A percentile compares a stretch with the other conserved stretches of the same genome.
These are phyloP conservation scores for Nakazawaea wickerhamii DNA, from an alignment of 805 yeast genomes.

Conservation along the genomic window DNA sequence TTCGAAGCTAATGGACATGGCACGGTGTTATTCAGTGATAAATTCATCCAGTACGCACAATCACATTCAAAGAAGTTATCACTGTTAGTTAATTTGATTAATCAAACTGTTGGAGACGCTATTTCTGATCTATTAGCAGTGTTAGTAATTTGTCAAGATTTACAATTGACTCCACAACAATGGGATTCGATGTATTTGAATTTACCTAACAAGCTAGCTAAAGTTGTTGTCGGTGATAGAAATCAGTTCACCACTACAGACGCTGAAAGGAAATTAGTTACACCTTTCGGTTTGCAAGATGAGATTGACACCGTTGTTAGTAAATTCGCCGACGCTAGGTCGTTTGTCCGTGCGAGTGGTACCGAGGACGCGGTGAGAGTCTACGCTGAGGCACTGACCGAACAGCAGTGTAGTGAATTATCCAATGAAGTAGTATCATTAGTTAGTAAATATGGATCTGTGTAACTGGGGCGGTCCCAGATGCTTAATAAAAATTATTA, in stretches of 20 bases:
- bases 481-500: not conserved
- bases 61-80: slow-evolving; percentile 34
- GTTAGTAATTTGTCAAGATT: slow-evolving; percentile 52
- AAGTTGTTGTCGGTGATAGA: slow-evolving; percentile 81
- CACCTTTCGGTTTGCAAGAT: slow-evolving; percentile 74
- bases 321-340: slow-evolving; percentile 58
- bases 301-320: slow-evolving; percentile 62
- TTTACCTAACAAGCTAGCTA: slow-evolving; percentile 79
- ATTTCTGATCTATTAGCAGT: slow-evolving; percentile 86
- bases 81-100: slow-evolving; percentile 66
- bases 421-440: slow-evolving; percentile 33
- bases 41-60: slow-evolving; percentile 36
- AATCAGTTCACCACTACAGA: slow-evolving; percentile 75
- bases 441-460: slow-evolving; percentile 22
- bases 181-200: slow-evolving; percentile 82
- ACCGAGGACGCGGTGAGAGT: slow-evolving; percentile 97
- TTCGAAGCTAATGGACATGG: slow-evolving; percentile 99
- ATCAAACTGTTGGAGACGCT: slow-evolving; percentile 98
- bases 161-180: slow-evolving; percentile 51
- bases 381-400: slow-evolving; percentile 78
- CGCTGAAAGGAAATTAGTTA: slow-evolving; percentile 77
- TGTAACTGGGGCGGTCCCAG: not conserved
- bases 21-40: slow-evolving; percentile 74
- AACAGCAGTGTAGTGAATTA: slow-evolving; percentile 41
- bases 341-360: slow-evolving; percentile 95